These are phyloP conservation scores for Geotrichum australiense DNA, from an alignment of 1,139 yeast species.

Conservation along the genomic window DNA sequence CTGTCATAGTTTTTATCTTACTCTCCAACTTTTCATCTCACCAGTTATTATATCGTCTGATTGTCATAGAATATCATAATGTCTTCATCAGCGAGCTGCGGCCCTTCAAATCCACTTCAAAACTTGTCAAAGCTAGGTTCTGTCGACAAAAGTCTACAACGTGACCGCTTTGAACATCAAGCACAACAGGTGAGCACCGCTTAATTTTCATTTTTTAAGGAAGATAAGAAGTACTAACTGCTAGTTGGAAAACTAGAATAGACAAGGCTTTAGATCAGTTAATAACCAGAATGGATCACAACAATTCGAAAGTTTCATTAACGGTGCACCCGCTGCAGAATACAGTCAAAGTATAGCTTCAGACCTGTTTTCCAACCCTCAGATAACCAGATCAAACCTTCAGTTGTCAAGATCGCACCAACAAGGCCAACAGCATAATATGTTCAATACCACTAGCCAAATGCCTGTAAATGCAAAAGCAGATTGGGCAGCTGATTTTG, in stretches of 20 bases:
- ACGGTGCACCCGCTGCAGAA: background rate
- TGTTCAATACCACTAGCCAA: background rate
- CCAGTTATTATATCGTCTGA: background rate
- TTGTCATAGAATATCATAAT: constrained; percentile 2
- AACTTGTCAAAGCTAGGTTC: constrained; percentile 28
- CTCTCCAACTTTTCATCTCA: too few relatives aligned
- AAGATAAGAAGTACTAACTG: background rate
- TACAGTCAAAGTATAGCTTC: background rate
- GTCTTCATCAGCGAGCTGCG: constrained; percentile 24
- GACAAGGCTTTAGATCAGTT: constrained; percentile 7
- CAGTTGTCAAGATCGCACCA: background rate
- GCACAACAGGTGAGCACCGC: background rate
- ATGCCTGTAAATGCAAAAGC: background rate
- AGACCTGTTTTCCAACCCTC: background rate
- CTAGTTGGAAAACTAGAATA: background rate
- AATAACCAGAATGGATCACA: background rate
- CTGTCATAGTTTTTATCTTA: too few relatives aligned
- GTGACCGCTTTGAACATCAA: constrained; percentile 21
- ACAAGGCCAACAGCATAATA: background rate
- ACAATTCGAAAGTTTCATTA: background rate
- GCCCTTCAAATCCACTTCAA: constrained; percentile 34
- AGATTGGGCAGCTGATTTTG: constrained; percentile 1
- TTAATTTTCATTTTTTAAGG: background rate
- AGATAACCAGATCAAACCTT: background rate
- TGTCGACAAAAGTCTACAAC: constrained; percentile 28